Evolutionary conservation across 495 filamentous ascomycete genomes (phyloP).

Genomic region (Cercophora samala): DNA sequence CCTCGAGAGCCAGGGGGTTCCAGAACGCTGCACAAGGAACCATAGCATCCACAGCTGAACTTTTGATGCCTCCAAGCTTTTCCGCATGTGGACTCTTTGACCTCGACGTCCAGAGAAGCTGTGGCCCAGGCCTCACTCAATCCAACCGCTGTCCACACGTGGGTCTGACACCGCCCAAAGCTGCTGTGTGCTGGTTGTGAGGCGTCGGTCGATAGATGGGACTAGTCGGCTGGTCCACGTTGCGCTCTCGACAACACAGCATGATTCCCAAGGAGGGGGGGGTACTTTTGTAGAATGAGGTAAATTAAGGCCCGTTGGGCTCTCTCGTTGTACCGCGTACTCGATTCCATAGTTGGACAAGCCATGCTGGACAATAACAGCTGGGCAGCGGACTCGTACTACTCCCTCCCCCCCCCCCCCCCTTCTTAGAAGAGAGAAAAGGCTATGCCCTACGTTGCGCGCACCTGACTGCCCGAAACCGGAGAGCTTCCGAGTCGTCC

Average conservation of each 20-base stretch:
- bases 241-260: neutral
- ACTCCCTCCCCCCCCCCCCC: neutral
- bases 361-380: slow-evolving; percentile 4
- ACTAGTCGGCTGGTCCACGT: neutral
- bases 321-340: neutral
- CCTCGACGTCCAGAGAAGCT: neutral
- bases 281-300: neutral
- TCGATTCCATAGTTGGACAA: neutral
- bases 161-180: neutral
- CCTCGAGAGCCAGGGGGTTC: neutral
- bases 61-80: neutral
- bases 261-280: neutral
- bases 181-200: neutral
- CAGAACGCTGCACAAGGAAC: slow-evolving; percentile 3
- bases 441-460: slow-evolving; percentile 1
- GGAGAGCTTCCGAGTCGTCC: neutral
- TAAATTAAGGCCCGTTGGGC: neutral
- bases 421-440: neutral
- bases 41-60: neutral
- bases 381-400: neutral
- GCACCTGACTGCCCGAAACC: slow-evolving; percentile 2
- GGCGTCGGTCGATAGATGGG: neutral
- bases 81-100: neutral
- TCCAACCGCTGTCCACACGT: neutral
- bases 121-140: neutral